These are phyloP conservation scores for Nicotiana rustica DNA, from an alignment of 305 asterid genomes.

Conservation along the genomic window DNA sequence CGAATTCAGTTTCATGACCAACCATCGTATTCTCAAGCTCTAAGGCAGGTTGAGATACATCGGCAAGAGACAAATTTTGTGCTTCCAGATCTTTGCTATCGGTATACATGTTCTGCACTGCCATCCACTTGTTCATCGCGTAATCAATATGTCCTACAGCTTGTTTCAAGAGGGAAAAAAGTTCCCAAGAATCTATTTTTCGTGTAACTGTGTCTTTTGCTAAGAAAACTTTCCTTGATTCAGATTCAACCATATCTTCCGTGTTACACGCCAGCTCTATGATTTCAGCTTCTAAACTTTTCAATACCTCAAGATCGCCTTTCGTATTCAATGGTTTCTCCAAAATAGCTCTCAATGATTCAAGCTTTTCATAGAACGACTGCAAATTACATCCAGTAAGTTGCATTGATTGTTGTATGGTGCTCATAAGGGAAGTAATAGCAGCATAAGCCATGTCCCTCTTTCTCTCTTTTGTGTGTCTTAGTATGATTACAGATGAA, in stretches of 20 bases:
- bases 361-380: not conserved
- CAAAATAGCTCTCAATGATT: not conserved
- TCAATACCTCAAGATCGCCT: not conserved
- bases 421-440: not conserved
- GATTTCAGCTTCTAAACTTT: not conserved
- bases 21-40: slow-evolving; percentile 9
- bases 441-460: slow-evolving; percentile 3
- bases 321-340: not conserved
- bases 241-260: not conserved
- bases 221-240: not conserved
- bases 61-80: not conserved
- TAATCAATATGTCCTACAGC: not conserved
- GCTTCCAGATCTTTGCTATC: not conserved
- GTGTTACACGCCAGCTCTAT: not conserved
- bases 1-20: slow-evolving; percentile 12
- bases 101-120: not conserved
- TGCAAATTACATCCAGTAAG: not conserved
- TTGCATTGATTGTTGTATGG: not conserved
- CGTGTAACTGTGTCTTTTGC: not conserved
- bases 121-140: not conserved
- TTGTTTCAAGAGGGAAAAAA: not conserved
- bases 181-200: not conserved
- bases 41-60: not conserved
- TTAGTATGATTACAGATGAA: not conserved
- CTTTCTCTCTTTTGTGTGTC: not conserved